These are phyloP conservation scores for Butyriboletus appendiculatus DNA, from an alignment of 1,284 basidiomycete genomes.

Conservation along the genomic window DNA sequence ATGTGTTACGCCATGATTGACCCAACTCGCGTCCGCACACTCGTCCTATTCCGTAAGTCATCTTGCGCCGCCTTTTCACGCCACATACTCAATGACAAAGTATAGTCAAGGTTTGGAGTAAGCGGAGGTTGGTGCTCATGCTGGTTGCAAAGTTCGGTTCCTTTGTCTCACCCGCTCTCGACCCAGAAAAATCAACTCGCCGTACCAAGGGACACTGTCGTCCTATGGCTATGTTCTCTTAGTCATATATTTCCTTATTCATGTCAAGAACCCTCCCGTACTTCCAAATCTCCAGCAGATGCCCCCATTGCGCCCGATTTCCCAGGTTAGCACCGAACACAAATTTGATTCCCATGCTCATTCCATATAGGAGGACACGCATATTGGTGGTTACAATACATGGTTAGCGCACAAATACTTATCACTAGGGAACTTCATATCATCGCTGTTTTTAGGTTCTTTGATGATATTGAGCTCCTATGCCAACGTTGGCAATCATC, in stretches of 20 bases:
- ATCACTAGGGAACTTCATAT: neutral
- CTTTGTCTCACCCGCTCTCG: neutral
- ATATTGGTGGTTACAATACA: conserved; percentile 82
- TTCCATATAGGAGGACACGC: conserved; percentile 74
- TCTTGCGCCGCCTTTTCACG: neutral
- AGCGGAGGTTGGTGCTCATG: conserved; percentile 66
- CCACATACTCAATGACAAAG: conserved; percentile 13
- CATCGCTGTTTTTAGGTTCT: conserved; percentile 65
- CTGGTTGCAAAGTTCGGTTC: neutral
- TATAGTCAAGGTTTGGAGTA: conserved; percentile 98
- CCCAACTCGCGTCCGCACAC: conserved; percentile 88
- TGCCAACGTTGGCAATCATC: conserved; percentile 92
- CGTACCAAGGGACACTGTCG: conserved; percentile 94
- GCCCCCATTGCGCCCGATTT: conserved; percentile 81
- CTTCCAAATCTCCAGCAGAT: conserved; percentile 91
- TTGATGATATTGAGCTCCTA: conserved; percentile 94
- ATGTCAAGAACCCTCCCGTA: conserved; percentile 95
- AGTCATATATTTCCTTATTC: conserved; percentile 96
- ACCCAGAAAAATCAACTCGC: conserved; percentile 93
- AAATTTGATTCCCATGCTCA: conserved; percentile 14
- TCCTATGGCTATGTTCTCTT: conserved; percentile 98
- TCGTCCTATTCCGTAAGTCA: conserved; percentile 92
- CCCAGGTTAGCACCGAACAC: conserved; percentile 45
- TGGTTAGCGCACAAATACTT: conserved; percentile 49
- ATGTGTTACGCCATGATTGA: conserved; percentile 99